Base-by-base conservation (phyloP, 2,329 filamentous ascomycete species). In the Helotiales sp. region DNA sequence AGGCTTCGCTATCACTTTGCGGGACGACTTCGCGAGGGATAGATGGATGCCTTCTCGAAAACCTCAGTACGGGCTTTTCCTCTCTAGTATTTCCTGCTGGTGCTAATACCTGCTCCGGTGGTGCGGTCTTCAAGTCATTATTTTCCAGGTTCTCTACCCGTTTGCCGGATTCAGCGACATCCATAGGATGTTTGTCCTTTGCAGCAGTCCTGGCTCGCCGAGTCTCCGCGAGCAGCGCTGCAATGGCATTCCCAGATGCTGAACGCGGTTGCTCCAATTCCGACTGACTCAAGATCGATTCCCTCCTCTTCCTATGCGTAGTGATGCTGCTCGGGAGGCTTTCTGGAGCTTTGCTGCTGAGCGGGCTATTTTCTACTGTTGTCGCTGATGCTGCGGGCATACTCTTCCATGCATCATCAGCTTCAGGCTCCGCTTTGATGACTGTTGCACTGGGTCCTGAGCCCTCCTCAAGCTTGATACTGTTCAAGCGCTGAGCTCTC, bases 401-500 rank as follows among this genome's bases (percentile, higher is more conserved):
- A 15, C 50, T 55, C 54, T 70, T 71, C 70, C 69, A 72, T 9
- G 58, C 54, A 57, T 71, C 69, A 29, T 69, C 67, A 2, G 60
- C 54, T 47, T 67, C 69, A 1, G 63, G 58, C 52, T 72, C 70
- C 34, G 56, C 34, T 36, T 72, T 72, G 12, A 71, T 67, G 17
- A 49, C 64, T 10, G 51, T 51, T 15, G 52, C 12, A 4, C 42
- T 34, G 31, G 12, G 40, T 47, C 40, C 25, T 33, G n/a, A 46
- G 36, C 65, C 63, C 10, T 66, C 67, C 42, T 70, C 68, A 17
- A 51, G 34, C 40, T 67, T 69, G 13, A 64, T 46, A 22, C 30
- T 52, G 30, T 58, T 79, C 7, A 38, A 30, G 19, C 57, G 59
- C 22, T 55, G 61, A 29, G 55, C 77, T 67, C 81, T 85, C 30